These are phyloP conservation scores for Laburnicola sp. DNA, from an alignment of 2,329 filamentous ascomycete species.

Conservation along the genomic window DNA sequence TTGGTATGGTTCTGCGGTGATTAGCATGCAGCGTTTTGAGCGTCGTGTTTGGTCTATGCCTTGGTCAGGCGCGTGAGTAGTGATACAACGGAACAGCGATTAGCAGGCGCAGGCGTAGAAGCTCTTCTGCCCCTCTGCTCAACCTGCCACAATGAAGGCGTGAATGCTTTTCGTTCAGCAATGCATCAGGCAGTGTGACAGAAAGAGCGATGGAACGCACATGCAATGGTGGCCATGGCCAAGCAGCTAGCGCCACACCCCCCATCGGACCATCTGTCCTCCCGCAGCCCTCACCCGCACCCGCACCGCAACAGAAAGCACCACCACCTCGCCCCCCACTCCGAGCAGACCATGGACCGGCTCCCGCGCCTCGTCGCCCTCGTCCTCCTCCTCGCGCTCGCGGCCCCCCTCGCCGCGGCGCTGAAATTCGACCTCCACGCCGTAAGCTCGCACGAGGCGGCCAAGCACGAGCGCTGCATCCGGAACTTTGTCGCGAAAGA, in stretches of 20 bases:
- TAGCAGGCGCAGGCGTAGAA: too few species aligned
- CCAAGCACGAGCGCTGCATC: constrained; percentile 81
- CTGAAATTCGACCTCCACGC: constrained; percentile 93
- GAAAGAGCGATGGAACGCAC: too few species aligned
- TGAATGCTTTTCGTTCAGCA: too few species aligned
- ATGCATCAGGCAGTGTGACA: too few species aligned
- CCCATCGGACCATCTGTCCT: constrained; percentile 42
- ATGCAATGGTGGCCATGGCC: too few species aligned
- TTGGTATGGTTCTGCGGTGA: background rate
- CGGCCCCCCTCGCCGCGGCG: constrained; percentile 57
- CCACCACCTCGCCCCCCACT: too few species aligned
- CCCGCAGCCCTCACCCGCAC: constrained; percentile 17
- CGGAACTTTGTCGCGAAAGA: constrained; percentile 93
- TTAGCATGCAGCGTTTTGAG: background rate
- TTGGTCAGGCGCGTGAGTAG: too few species aligned
- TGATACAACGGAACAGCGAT: too few species aligned
- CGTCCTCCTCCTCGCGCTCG: constrained; percentile 44
- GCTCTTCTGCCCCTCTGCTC: too few species aligned
- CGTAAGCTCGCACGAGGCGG: constrained; percentile 62
- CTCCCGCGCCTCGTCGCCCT: constrained; percentile 40
- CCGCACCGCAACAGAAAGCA: constrained; percentile 19
- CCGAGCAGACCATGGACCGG: constrained; percentile 45
- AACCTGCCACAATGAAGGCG: too few species aligned
- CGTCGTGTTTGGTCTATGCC: too few species aligned
- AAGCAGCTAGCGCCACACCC: constrained; percentile 18